phyloP scores from a whole-genome alignment of 495 filamentous ascomycete species.

The Penicillium angulare region DNA sequence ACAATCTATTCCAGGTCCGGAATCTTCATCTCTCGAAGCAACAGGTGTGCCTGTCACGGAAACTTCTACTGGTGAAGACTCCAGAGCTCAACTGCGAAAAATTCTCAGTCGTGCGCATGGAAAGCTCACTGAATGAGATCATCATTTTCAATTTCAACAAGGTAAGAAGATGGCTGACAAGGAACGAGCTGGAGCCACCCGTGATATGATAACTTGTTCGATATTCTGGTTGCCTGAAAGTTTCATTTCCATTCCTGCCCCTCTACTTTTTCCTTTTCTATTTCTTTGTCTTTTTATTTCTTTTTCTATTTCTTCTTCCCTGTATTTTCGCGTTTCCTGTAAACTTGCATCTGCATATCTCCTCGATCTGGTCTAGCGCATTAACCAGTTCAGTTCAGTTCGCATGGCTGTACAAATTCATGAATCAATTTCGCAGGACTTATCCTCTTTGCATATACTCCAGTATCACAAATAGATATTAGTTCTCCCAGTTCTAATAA shows the following conservation, averaged over 20 bases:
- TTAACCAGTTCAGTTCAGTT: neutral
- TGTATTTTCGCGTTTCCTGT: constrained; percentile 1
- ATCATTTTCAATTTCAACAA: neutral
- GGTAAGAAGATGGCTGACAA: neutral
- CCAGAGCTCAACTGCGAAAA: constrained; percentile 20
- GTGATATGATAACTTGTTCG: neutral
- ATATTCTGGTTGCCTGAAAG: no score
- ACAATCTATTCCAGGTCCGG: constrained; percentile 17
- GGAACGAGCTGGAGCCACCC: no score
- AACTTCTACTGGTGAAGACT: constrained; percentile 8
- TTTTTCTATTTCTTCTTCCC: neutral
- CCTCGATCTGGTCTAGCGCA: neutral
- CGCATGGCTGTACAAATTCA: neutral
- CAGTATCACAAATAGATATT: no score
- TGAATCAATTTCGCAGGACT: no score
- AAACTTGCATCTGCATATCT: constrained; percentile 7
- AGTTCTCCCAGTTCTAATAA: no score
- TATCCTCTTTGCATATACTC: no score
- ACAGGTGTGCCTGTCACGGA: constrained; percentile 17
- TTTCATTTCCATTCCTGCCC: neutral
- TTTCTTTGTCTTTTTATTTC: neutral
- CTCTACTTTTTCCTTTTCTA: neutral
- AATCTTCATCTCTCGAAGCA: constrained; percentile 23
- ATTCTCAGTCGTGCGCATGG: constrained; percentile 24
- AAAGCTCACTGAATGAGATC: constrained; percentile 8